Base-by-base conservation (phyloP, 176 grass and related monocot genomes). In the Canna indica region DNA sequence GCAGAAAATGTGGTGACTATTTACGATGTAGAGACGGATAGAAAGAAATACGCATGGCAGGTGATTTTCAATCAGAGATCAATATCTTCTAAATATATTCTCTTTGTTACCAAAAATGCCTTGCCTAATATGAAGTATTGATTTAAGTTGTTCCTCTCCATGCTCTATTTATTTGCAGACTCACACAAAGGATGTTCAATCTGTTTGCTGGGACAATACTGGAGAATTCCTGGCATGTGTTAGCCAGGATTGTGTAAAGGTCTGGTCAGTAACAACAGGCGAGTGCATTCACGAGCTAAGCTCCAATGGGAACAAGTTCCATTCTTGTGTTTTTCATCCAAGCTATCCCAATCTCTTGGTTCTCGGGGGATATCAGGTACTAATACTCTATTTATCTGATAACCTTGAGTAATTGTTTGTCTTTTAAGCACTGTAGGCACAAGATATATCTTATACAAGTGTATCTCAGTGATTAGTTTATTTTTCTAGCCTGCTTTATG, bases 251-350 rank as follows among this genome's bases (percentile, higher is more conserved):
- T 84, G 82, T 70, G 94, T 99, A 33, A 99, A 93, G 66, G 87
- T 99, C 20, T 99, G 94, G 94, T 99, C 90, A 44, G 58, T 93
- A 76, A 75, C 80, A 59, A 74, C 83, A 67, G 86, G 94, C 64
- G 90, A 90, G 25, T 99, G 94, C 48, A 87, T 99, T 88, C 84
- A 93, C 30, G 90, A 99, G 78, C 46, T 93, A 78, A 87, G 82
- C 69, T 99, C 94, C 31, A 93, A 93, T 39, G 89, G 89, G 61
- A 97, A 92, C 85, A 93, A 93, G 70, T 99, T 99, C 57, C 94
- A 99, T 79, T 93, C 90, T 18, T 99, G 94, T 18, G 80, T 99
- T 56, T 99, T 99, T 73, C 94, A 99, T 78, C 90, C 94, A 34
- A 88, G 59, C 70, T 93, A 99, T 74, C 45, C 82, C 38, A 83